Evolutionary conservation across 495 filamentous ascomycete genomes (phyloP).

Genomic region (Terfezia claveryi): DNA sequence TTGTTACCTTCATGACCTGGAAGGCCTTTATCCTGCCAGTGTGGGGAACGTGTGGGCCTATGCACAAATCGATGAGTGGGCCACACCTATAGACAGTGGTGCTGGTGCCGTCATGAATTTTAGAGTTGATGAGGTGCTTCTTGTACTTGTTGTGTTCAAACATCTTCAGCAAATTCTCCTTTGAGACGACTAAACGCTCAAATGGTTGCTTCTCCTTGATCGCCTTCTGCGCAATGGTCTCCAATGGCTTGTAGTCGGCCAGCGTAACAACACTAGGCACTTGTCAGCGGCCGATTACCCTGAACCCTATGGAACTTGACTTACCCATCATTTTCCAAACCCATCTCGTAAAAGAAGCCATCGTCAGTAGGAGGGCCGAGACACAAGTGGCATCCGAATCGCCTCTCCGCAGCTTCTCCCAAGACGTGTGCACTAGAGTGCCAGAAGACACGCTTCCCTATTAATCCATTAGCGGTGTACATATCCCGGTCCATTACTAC

Average conservation of each 20-base stretch:
- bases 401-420: constrained; percentile 76
- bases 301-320: constrained; percentile 20
- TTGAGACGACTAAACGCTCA: constrained; percentile 68
- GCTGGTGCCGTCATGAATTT: constrained; percentile 64
- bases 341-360: constrained; percentile 98
- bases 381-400: constrained; percentile 75
- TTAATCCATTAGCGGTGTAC: constrained; percentile 6
- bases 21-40: constrained; percentile 84
- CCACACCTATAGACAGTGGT: constrained; percentile 87
- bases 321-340: constrained; percentile 35
- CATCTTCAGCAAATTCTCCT: constrained; percentile 84
- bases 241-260: constrained; percentile 58
- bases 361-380: constrained; percentile 81
- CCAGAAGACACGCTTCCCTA: constrained; percentile 55
- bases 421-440: constrained; percentile 83
- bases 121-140: constrained; percentile 82
- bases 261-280: constrained; percentile 38
- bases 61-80: constrained; percentile 57
- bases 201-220: constrained; percentile 96
- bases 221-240: constrained; percentile 47
- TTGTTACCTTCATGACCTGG: constrained; percentile 55
- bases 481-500: background rate
- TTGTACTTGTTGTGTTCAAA: constrained; percentile 93
- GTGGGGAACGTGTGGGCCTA: constrained; percentile 71
- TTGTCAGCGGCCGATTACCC: background rate